Evolutionary conservation across 352 stramenopile genomes (phyloP), one percentile per base, ranked within the genome.

Genomic region (Halophytophthora batemanensis): DNA sequence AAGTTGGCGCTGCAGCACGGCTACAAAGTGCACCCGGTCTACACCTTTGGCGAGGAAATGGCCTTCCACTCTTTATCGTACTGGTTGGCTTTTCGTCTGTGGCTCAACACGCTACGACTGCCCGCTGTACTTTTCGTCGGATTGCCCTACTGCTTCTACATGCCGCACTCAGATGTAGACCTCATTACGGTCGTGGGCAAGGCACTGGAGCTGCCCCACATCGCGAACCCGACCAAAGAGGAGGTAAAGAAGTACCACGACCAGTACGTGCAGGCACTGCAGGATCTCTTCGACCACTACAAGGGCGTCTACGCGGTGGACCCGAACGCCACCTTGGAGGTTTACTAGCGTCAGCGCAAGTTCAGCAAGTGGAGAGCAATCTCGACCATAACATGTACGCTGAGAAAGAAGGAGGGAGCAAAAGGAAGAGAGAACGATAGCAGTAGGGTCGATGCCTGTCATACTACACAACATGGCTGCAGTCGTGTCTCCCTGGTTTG

Each of bases 191-290:
- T 98, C 12, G 72, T 97, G n/a, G 89, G 90, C 13, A 84, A 86
- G 43, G 75, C 87, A 14, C 56, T 98, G 22, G 44, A 78, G 38
- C 36, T 98, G 34, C 94, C 91, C 10, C 86, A 74, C 39, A 93
- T 98, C 53, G 66, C 79, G 36, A 40, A 95, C 40, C 94, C 94
- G 3, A 96, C 77, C 1, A 69, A 75, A 23, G 80, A 96, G 25
- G 88, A 98, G 29, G 79, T 98, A 2, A 56, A 71, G 41, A 87
- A 85, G 63, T 97, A 94, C 75, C 94, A 98, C 64, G 53, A 67
- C 8, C 59, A 87, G 39, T 98, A 98, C 59, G 71, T 98, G 7
- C 45, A 61, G 14, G 61, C 79, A 3, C 69, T 98, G 47, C 74
- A 82, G 45, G 53, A 46, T 7, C 67, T 98, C 4, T 98, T 96